phyloP scores from a whole-genome alignment of 192 early-diverging fungal species.

The Coemansia sp. region DNA sequence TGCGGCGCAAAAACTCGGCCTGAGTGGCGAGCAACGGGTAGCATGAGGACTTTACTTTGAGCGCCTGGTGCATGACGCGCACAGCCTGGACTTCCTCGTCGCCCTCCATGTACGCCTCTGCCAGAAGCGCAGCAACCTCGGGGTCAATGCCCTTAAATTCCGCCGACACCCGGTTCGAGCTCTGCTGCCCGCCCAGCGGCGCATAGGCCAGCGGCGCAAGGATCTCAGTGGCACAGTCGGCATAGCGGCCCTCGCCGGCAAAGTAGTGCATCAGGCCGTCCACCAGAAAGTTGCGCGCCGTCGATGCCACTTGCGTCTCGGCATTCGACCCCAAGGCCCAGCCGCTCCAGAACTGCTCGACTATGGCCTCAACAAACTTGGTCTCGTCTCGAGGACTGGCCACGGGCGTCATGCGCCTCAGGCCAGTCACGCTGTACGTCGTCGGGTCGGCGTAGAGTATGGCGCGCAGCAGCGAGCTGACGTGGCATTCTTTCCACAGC shows the following conservation, averaged over 20 bases:
- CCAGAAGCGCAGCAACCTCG: conserved; percentile 88
- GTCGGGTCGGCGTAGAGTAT: conserved; percentile 90
- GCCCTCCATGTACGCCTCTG: conserved; percentile 74
- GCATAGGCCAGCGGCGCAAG: conserved; percentile 68
- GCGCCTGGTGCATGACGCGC: conserved; percentile 80
- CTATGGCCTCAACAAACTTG: conserved; percentile 82
- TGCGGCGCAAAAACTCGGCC: conserved; percentile 82
- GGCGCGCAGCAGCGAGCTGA: conserved; percentile 87
- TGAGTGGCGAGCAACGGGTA: conserved; percentile 89
- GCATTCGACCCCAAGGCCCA: conserved; percentile 94
- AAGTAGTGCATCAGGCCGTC: conserved; percentile 94
- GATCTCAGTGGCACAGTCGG: conserved; percentile 74
- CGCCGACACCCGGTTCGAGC: conserved; percentile 11
- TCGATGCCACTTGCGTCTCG: conserved; percentile 94
- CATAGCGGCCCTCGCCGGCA: conserved; percentile 76
- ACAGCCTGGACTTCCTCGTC: conserved; percentile 97
- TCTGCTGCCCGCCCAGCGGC: conserved; percentile 32
- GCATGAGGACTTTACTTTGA: conserved; percentile 74
- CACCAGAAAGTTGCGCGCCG: conserved; percentile 85
- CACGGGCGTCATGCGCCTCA: conserved; percentile 90
- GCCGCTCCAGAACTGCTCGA: conserved; percentile 85
- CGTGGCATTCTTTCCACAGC: conserved; percentile 91
- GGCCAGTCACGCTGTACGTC: conserved; percentile 83
- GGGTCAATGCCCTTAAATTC: conserved; percentile 67
- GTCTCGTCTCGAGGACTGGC: conserved; percentile 72